Conservation (phyloP, 179 eudicot species). For the Gypsophila paniculata region DNA sequence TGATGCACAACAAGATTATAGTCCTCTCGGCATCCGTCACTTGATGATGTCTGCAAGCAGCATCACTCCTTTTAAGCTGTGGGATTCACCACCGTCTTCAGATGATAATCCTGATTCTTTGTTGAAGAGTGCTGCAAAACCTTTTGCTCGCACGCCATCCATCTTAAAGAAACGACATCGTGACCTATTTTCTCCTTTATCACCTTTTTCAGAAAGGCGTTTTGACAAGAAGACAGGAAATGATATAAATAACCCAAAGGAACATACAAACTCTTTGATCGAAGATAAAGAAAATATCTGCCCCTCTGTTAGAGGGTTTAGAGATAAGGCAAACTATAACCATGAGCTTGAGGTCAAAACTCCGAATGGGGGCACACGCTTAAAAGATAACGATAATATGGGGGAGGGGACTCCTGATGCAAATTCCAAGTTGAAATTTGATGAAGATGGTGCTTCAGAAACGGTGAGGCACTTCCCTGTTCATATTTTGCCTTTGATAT, state of each 20-base stretch:
- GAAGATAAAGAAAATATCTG: constrained; percentile 34
- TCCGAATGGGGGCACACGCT: constrained; percentile 23
- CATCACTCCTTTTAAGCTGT: constrained; percentile 67
- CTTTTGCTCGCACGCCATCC: constrained; percentile 76
- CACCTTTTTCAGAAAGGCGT: constrained; percentile 86
- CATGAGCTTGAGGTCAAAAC: constrained; percentile 18
- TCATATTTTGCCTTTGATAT: background rate
- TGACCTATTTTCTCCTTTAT: constrained; percentile 76
- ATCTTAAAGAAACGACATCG: constrained; percentile 88
- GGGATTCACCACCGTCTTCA: constrained; percentile 84
- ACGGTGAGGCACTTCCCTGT: constrained; percentile 30
- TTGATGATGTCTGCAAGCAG: constrained; percentile 60
- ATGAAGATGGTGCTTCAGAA: constrained; percentile 30
- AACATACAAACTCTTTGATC: constrained; percentile 16
- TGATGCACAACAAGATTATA: constrained; percentile 71
- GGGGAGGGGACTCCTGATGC: constrained; percentile 18
- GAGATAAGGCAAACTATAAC: constrained; percentile 10
- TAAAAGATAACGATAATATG: constrained; percentile 9
- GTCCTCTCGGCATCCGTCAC: constrained; percentile 95
- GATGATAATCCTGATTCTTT: constrained; percentile 74
- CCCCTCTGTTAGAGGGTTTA: constrained; percentile 18
- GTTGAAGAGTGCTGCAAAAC: constrained; percentile 85
- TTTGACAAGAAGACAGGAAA: constrained; percentile 64
- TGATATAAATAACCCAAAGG: constrained; percentile 27
- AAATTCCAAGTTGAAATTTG: constrained; percentile 13